Evolutionary conservation across 305 asterid species (phyloP), one percentile per base, ranked within the genome.

Genomic region (Fraxinus sp.): DNA sequence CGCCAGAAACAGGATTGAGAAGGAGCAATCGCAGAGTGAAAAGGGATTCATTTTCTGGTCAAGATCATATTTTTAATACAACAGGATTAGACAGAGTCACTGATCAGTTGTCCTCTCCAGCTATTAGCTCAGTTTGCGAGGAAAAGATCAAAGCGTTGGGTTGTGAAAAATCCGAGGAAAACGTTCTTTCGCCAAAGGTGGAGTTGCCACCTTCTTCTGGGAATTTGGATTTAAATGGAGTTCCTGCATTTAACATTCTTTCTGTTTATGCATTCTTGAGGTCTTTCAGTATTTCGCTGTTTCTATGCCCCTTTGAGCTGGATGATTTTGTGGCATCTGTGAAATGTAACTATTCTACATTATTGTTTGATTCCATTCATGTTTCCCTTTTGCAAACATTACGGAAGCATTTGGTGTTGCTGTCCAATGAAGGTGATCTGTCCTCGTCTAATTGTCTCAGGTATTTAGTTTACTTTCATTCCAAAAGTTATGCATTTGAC

Each of bases 11-110:
- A 32, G 94, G 89, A 36, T 85, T 95, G 91, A 91, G 99, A 86
- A 93, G 99, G 90, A 95, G 99, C 83, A 89, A 94, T 79, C 98
- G 99, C 26, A 90, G 93, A 89, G 94, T 91, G 0, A 92, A 90
- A 86, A 81, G 74, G 79, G 88, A 84, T 77, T 81, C 86, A 22
- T 10, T 79, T 79, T 83, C 88, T 80, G 88, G 84, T 80, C 83
- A 86, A 80, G 95, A 88, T 83, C 87, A 79, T 80, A 86, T 76
- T 74, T 49, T 79, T 72, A 84, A 80, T 82, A 83, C 84, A 18
- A 76, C 81, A 79, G 91, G 52, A 73, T 80, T 85, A 66, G 91
- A 83, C 80, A 83, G 74, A 83, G 82, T 55, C 24, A 87, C 80
- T 66, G 85, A 84, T 80, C 88, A 84, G 82, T 57, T 83, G 79